Evolutionary conservation across 495 filamentous ascomycete genomes (phyloP), one percentile per base, ranked within the genome.

Genomic region (Penicillium manginii): DNA sequence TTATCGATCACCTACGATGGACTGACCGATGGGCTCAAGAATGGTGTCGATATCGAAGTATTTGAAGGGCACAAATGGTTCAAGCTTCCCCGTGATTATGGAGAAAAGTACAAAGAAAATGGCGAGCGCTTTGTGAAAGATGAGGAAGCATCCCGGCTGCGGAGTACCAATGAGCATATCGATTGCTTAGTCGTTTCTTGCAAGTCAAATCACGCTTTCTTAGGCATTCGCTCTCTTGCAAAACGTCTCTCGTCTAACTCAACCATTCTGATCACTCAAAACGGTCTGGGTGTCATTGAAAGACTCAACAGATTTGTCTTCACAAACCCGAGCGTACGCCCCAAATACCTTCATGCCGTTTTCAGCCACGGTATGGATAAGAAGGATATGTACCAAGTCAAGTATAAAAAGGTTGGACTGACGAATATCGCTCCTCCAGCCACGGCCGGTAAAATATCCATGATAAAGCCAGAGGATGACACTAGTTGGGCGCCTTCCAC

Each of bases 231-330:
- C 23, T 58, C 70, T 1, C 78, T 97, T 42, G 70, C 70, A 6
- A 80, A 90, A 59, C 83, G 91, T 9, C 75, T 98, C n/a, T 84
- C 84, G 32, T 73, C 78, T 4, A 75, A 83, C 14, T 91, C 91
- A 3, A 93, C 92, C 0, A 81, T 98, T 31, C 80, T 89, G 39
- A 84, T 98, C 21, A 65, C 96, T 4, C 89, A 96, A 52, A 90
- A 93, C 48, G 92, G 91, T 4, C 83, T 98, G 76, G 93, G 93
- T 2, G 70, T 88, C 3, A 73, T 92, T 26, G 91, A 97, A n/a
- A 78, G 82, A 35, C 73, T 97, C 18, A 90, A 90, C 60, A 62
- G 80, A 10, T 54, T 74, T 2, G 63, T 93, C 12, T 98, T 96
- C 64, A 80, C 84, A 0, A 79, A 91, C 63, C 79, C 83, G 2